phyloP scores from a whole-genome alignment of 257 asterid species.

The Nicotiana noctiflora region DNA sequence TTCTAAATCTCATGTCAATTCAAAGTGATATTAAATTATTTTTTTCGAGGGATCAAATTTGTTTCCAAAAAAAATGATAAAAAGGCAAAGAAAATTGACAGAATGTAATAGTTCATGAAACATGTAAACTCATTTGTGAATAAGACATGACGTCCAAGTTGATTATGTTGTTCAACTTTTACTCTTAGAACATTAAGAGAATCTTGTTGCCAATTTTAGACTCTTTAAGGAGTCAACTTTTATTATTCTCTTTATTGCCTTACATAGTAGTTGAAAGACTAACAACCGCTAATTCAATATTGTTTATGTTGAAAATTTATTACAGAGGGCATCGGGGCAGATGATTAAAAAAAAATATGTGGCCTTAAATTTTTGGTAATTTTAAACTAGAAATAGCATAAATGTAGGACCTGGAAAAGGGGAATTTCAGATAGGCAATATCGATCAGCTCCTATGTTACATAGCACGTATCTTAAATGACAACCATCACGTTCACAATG shows the following conservation, averaged over 20 bases:
- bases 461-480: too few species aligned
- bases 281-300: background rate
- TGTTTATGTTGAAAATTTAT: background rate
- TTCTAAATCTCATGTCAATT: background rate
- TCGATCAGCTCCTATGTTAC: background rate
- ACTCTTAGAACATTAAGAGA: background rate
- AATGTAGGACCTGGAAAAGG: background rate
- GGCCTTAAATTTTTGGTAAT: background rate
- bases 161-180: background rate
- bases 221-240: background rate
- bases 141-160: background rate
- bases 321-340: background rate
- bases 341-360: background rate
- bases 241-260: background rate
- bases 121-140: background rate
- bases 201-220: background rate
- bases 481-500: background rate
- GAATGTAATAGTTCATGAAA: background rate
- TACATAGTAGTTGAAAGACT: background rate
- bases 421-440: background rate
- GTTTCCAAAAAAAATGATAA: background rate
- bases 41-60: background rate
- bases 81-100: background rate
- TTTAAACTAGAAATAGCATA: background rate
- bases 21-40: background rate